These are phyloP conservation scores for Keithomyces neogunnii DNA, from an alignment of 2,329 filamentous ascomycete genomes.

Conservation along the genomic window DNA sequence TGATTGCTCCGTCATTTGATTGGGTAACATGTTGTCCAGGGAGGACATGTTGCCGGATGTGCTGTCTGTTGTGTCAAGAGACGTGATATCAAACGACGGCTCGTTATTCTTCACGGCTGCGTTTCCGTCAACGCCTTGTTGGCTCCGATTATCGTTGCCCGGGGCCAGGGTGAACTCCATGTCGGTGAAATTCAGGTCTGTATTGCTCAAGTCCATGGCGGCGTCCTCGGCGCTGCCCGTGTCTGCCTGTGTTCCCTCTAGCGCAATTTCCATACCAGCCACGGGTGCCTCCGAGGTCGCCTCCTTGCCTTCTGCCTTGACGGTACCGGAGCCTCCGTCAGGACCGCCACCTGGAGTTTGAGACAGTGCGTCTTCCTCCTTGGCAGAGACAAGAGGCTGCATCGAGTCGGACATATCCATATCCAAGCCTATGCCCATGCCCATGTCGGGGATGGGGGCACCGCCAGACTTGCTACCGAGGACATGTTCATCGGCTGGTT, in stretches of 20 bases:
- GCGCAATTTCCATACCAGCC: slow-evolving; percentile 18
- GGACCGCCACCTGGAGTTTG: background rate
- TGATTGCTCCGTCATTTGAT: slow-evolving; percentile 12
- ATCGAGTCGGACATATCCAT: slow-evolving; percentile 23
- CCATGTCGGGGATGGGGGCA: slow-evolving; percentile 50
- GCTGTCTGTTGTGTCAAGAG: slow-evolving; percentile 29
- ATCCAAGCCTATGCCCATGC: slow-evolving; percentile 45
- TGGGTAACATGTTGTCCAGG: slow-evolving; percentile 21
- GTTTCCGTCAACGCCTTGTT: slow-evolving; percentile 8
- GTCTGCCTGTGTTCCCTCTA: slow-evolving; percentile 14
- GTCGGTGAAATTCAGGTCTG: slow-evolving; percentile 44
- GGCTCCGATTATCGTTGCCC: slow-evolving; percentile 19
- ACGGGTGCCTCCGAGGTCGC: slow-evolving; percentile 18
- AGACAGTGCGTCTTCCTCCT: slow-evolving; percentile 12
- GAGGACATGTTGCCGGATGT: slow-evolving; percentile 19
- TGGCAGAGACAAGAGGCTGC: slow-evolving; percentile 12
- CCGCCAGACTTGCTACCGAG: slow-evolving; percentile 27
- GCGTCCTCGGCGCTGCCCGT: slow-evolving; percentile 10
- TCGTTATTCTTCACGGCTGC: slow-evolving; percentile 19
- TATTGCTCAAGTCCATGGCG: slow-evolving; percentile 13
- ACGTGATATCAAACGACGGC: slow-evolving; percentile 36
- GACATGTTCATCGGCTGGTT: slow-evolving; percentile 25
- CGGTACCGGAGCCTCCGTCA: background rate
- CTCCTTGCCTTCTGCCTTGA: slow-evolving; percentile 18
- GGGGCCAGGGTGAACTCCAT: slow-evolving; percentile 49